Evolutionary conservation across 2,329 filamentous ascomycete genomes (phyloP).

Genomic region (Penicillium brasilianum): DNA sequence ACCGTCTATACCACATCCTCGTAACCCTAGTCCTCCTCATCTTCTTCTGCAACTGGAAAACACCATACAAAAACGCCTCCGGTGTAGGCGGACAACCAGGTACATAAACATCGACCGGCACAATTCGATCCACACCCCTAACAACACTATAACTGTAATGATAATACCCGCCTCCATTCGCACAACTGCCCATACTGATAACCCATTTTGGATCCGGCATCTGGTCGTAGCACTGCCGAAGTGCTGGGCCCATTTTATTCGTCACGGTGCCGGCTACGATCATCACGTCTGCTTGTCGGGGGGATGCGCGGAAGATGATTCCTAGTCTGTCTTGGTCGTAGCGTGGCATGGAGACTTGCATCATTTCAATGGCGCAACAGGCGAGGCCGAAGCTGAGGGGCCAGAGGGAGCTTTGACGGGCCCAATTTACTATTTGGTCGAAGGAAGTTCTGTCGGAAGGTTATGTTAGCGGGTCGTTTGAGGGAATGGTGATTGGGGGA

Average conservation of each 20-base stretch:
- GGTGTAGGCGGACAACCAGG: conserved; percentile 19
- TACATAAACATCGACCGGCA: not conserved
- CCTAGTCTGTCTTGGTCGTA: conserved; percentile 17
- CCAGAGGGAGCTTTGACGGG: not conserved
- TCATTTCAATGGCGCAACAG: conserved; percentile 1
- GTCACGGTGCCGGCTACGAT: not conserved
- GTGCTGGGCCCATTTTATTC: not conserved
- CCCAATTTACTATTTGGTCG: not conserved
- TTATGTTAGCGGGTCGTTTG: not conserved
- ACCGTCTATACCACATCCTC: conserved; percentile 5
- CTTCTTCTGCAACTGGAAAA: conserved; percentile 16
- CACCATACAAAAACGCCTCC: conserved; percentile 13
- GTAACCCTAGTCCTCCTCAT: conserved; percentile 12
- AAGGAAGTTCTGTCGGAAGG: not conserved
- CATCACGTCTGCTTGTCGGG: not conserved
- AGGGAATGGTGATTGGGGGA: not conserved
- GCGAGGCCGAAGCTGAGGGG: not conserved
- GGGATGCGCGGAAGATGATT: conserved; percentile 11
- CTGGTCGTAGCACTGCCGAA: not conserved
- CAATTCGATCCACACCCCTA: not conserved
- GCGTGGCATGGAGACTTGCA: conserved; percentile 1
- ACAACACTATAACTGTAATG: not conserved
- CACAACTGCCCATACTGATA: not conserved
- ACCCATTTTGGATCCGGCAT: not conserved
- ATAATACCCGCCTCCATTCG: not conserved